Evolutionary conservation across 768 basidiomycete genomes (phyloP).

Genomic region (Dioszegia hungarica): DNA sequence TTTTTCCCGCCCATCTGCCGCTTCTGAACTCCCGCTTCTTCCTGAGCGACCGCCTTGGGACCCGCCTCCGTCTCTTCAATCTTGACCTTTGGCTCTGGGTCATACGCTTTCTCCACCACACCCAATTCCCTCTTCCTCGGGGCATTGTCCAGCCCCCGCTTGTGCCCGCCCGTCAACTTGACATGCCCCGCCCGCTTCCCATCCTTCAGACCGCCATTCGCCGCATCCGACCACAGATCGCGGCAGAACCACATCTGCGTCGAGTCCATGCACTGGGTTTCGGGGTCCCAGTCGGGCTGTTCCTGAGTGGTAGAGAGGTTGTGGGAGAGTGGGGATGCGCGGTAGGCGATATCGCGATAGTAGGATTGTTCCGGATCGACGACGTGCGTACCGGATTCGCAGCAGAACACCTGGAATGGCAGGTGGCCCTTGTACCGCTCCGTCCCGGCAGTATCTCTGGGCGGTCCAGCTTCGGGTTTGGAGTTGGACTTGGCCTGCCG

Average conservation of each 20-base stretch:
- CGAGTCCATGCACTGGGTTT: slow-evolving; percentile 87
- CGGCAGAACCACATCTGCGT: slow-evolving; percentile 98
- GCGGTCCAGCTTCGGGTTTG: slow-evolving; percentile 82
- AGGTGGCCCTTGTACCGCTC: slow-evolving; percentile 82
- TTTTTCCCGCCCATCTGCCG: slow-evolving; percentile 18
- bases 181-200: slow-evolving; percentile 41
- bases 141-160: slow-evolving; percentile 16
- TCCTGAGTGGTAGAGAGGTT: slow-evolving; percentile 61
- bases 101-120: slow-evolving; percentile 18
- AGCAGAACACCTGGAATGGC: slow-evolving; percentile 98
- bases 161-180: slow-evolving; percentile 27
- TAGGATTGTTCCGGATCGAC: slow-evolving; percentile 94
- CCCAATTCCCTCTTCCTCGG: slow-evolving; percentile 5
- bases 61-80: slow-evolving; percentile 6
- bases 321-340: slow-evolving; percentile 72
- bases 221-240: slow-evolving; percentile 90
- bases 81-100: slow-evolving; percentile 50
- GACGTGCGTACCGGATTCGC: slow-evolving; percentile 95
- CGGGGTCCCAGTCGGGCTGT: slow-evolving; percentile 64
- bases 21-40: slow-evolving; percentile 3
- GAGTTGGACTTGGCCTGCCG: slow-evolving; percentile 92
- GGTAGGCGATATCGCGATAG: slow-evolving; percentile 82
- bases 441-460: slow-evolving; percentile 76
- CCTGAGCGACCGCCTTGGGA: neutral
- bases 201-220: slow-evolving; percentile 59